Base-by-base conservation (phyloP, 257 asterid species). In the Solanum sparsipilum region DNA sequence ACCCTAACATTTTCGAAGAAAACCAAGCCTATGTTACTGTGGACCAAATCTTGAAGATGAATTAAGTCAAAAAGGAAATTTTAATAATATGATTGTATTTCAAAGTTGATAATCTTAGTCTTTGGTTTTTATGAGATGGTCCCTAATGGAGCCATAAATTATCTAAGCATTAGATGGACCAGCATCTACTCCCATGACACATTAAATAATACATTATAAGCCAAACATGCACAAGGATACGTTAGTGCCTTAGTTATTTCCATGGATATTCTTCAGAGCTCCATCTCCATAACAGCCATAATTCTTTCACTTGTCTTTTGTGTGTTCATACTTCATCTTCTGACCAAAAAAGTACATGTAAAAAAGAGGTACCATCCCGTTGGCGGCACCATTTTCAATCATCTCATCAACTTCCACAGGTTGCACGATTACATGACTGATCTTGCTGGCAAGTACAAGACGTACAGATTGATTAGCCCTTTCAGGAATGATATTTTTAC, bases 401-500 rank as follows among this genome's bases (percentile, higher is more conserved):
- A 94, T 89, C 92, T 95, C 52, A 7, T 89, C 23, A 94, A 95
- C 83, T 94, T 94, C 91, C 85, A 87, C 38, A 90, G 95, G 81
- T 86, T 94, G 90, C 96, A 94, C 88, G 90, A 94, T 81, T 94
- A 92, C 90, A 94, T 94, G 96, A 93, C 96, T 58, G 94, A 93
- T 79, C 93, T 94, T 41, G 94, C 98, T 4, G 63, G 38, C 13
- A 90, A 90, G 79, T 63, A 93, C 84, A 91, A 39, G 86, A 95
- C 98, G 35, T 95, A 93, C 94, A 87, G 98, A 84, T 84, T 95
- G 27, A 86, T 95, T 56, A 78, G 89, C 88, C 96, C 92, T 67
- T 92, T 92, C 27, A 89, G 94, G 9, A 89, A 78, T 81, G 94
- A 94, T 89, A 86, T 94, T 58, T 93, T 91, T 83, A 94, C 96